Conservation (phyloP, 2,329 filamentous ascomycete species). For the Aspergillus ochraceus region DNA sequence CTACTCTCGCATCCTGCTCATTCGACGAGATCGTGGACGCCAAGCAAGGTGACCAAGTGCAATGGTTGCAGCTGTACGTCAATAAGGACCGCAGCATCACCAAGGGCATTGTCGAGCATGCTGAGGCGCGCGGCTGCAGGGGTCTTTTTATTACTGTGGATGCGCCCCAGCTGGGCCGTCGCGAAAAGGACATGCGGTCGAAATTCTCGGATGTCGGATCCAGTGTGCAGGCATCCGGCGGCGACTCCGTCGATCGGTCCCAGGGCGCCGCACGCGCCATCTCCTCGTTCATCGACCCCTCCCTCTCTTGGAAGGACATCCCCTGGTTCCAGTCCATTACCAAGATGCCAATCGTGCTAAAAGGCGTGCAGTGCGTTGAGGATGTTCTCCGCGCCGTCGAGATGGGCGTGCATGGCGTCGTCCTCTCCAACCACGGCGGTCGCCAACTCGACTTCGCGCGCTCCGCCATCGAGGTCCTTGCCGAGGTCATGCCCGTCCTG, state of each 20-base stretch:
- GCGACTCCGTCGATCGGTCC: slow-evolving; percentile 72
- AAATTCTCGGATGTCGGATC: slow-evolving; percentile 86
- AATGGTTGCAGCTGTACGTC: slow-evolving; percentile 97
- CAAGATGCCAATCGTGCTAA: slow-evolving; percentile 91
- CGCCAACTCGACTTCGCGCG: slow-evolving; percentile 90
- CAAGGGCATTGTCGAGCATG: slow-evolving; percentile 84
- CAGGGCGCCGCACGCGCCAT: slow-evolving; percentile 95
- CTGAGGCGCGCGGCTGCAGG: slow-evolving; percentile 87
- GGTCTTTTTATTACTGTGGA: slow-evolving; percentile 98
- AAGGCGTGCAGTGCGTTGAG: slow-evolving; percentile 94
- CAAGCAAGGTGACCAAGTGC: slow-evolving; percentile 72
- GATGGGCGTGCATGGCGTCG: slow-evolving; percentile 79
- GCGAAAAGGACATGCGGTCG: slow-evolving; percentile 96
- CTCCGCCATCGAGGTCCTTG: slow-evolving; percentile 84
- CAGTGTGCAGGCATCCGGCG: slow-evolving; percentile 70
- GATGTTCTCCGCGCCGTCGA: slow-evolving; percentile 89
- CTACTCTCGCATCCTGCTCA: slow-evolving; percentile 91
- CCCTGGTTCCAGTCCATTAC: slow-evolving; percentile 91
- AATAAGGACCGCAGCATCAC: slow-evolving; percentile 95
- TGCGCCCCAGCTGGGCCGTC: slow-evolving; percentile 87
- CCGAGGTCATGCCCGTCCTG: slow-evolving; percentile 88
- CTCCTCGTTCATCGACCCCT: slow-evolving; percentile 93
- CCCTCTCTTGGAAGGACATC: slow-evolving; percentile 90
- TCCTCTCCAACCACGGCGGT: slow-evolving; percentile 94
- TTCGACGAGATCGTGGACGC: slow-evolving; percentile 98